Base-by-base conservation (phyloP, 2,329 filamentous ascomycete genomes). In the Dothideomycetes sp. region DNA sequence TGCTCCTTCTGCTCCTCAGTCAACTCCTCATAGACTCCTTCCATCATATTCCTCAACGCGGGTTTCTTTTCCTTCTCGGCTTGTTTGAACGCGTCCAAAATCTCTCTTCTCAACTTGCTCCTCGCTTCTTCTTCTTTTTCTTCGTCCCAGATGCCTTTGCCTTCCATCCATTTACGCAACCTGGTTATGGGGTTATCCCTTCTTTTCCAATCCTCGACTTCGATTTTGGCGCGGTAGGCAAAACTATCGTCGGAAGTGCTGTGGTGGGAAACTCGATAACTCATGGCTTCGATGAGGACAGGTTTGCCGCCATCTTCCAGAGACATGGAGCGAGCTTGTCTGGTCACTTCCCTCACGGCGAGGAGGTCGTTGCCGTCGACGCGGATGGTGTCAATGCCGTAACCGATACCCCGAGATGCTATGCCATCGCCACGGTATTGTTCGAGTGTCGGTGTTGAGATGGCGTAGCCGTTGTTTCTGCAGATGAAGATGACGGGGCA, bases 211-310 rank as follows among this genome's bases (percentile, higher is more conserved):
- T 94, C 85, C 58, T 94, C 84, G 6, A 98, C 91, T 57, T 98
- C 91, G 1, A 95, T 80, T 18, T 82, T 78, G 1, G 88, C 87
- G 7, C 91, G 82, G 65, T 98, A 98, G 1, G 91, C 91, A 55
- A 95, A 98, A 18, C 84, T 91, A 64, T 98, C 91, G 57, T 98
- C 91, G 0, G 84, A 91, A 1, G 91, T 98, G 62, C 86, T 94
- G 66, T 98, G 91, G 59, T 98, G 87, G 5, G 84, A 89, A 30
- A 96, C 88, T n/a, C 91, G 86, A 64, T 98, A 98, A 17, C 84
- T 89, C 84, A 98, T 94, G 42, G 87, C 87, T 64, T 98, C 91
- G 28, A 98, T 82, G 6, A 98, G 68, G 0, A 98, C 75, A 0
- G 86, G 87, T 47, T 75, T 78, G 4, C 85, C 84, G n/a, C 84